Conservation (phyloP, 306 rosid genomes). For the Vigna radiata region DNA sequence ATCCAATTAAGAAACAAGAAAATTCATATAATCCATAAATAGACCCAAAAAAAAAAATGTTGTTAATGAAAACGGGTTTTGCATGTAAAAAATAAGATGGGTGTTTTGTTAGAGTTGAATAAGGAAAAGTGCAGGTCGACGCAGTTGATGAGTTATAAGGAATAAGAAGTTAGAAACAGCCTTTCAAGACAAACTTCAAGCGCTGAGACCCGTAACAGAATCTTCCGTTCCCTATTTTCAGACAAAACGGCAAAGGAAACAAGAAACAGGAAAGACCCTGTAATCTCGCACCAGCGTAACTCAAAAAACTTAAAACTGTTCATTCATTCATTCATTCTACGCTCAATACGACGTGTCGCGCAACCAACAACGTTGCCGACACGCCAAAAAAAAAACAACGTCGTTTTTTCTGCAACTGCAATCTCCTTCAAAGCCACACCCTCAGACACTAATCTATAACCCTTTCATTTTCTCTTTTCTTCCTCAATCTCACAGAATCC, state of each 20-base stretch:
- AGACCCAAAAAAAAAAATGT: background rate
- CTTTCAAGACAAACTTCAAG: background rate
- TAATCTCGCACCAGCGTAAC: background rate
- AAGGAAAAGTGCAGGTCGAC: background rate
- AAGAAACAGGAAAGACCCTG: background rate
- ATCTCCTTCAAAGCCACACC: conserved; percentile 14
- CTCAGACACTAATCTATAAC: conserved; percentile 1
- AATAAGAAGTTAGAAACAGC: background rate
- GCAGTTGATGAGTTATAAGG: background rate
- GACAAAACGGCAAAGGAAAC: background rate
- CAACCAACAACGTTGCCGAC: conserved; percentile 20
- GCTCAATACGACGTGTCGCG: conserved; percentile 32
- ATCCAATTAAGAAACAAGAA: too few relatives aligned
- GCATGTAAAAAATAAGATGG: background rate
- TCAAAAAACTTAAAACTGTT: background rate
- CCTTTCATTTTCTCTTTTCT: conserved; percentile 26
- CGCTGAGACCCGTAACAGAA: background rate
- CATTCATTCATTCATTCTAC: background rate
- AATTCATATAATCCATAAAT: too few relatives aligned
- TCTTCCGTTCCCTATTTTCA: background rate
- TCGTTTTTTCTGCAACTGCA: conserved; percentile 52
- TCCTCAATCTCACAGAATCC: conserved; percentile 14
- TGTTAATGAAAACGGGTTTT: background rate
- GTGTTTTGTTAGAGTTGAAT: background rate
- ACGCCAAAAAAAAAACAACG: conserved; percentile 37